phyloP scores from a whole-genome alignment of 371 early-diverging fungal species.

The Apophysomyces ossiformis region DNA sequence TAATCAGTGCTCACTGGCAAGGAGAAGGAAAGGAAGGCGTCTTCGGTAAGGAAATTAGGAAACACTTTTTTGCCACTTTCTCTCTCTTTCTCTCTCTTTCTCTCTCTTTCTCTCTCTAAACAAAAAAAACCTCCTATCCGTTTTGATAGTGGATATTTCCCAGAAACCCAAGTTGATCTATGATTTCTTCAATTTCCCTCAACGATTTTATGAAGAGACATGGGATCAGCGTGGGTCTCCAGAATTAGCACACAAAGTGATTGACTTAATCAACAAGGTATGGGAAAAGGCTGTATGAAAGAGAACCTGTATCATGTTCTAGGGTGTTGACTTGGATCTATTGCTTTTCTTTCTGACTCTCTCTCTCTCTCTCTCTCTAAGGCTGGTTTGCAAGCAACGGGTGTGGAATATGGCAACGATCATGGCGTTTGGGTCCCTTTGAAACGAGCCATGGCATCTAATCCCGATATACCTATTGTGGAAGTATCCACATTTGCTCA shows the following conservation, averaged over 20 bases:
- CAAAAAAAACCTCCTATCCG: background rate
- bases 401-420: constrained; percentile 58
- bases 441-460: constrained; percentile 54
- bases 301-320: background rate
- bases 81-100: background rate
- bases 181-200: constrained; percentile 55
- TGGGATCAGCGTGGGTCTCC: constrained; percentile 48
- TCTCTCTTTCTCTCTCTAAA: background rate
- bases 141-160: constrained; percentile 14
- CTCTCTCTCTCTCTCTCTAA: background rate
- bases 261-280: constrained; percentile 32
- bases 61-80: too few relatives aligned
- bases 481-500: constrained; percentile 54
- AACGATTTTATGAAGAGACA: constrained; percentile 41
- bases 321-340: too few relatives aligned
- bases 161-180: constrained; percentile 41
- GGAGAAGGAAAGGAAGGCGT: constrained; percentile 18
- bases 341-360: too few relatives aligned
- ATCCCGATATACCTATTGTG: constrained; percentile 61
- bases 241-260: constrained; percentile 37
- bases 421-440: constrained; percentile 71
- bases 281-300: background rate
- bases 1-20: constrained; percentile 46
- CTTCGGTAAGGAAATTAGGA: constrained; percentile 1
- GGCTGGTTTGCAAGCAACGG: constrained; percentile 45